Evolutionary conservation across 495 filamentous ascomycete species (phyloP).

Genomic region (Chaetomium cochliodes): DNA sequence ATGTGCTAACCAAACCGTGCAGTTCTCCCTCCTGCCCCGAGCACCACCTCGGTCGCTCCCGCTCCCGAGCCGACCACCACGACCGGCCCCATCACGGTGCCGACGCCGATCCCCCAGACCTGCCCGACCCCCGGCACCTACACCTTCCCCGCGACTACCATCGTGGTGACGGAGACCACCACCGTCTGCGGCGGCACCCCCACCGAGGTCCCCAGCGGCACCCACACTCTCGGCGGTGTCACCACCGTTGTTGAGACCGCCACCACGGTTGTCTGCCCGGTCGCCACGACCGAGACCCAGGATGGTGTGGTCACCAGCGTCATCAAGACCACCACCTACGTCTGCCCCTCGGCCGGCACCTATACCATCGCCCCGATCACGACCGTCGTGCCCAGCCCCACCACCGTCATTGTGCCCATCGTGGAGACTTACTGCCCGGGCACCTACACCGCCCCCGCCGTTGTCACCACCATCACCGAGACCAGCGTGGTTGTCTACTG

Average conservation of each 20-base stretch:
- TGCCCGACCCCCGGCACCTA: constrained; percentile 72
- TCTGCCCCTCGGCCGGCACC: constrained; percentile 75
- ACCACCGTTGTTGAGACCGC: constrained; percentile 68
- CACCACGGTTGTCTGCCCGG: constrained; percentile 73
- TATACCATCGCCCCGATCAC: constrained; percentile 77
- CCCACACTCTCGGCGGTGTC: constrained; percentile 72
- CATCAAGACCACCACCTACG: constrained; percentile 69
- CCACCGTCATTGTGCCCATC: constrained; percentile 64
- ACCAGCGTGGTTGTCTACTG: constrained; percentile 69
- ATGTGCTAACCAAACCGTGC: background rate
- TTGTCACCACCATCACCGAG: constrained; percentile 65
- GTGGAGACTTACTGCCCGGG: constrained; percentile 65
- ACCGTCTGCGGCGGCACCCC: constrained; percentile 65
- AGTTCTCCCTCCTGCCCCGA: constrained; percentile 41
- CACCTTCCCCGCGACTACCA: constrained; percentile 75
- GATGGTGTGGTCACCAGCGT: constrained; percentile 66
- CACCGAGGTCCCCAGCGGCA: constrained; percentile 62
- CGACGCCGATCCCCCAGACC: constrained; percentile 64
- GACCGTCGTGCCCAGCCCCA: constrained; percentile 55
- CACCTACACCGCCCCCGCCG: constrained; percentile 69
- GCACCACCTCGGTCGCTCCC: constrained; percentile 22
- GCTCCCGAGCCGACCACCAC: constrained; percentile 24
- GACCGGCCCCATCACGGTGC: constrained; percentile 48
- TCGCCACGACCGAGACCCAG: constrained; percentile 63
- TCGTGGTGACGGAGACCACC: constrained; percentile 64